Evolutionary conservation across 805 yeast genomes (phyloP), one percentile per base, ranked within the genome.

Genomic region (Lipomyces orientalis): DNA sequence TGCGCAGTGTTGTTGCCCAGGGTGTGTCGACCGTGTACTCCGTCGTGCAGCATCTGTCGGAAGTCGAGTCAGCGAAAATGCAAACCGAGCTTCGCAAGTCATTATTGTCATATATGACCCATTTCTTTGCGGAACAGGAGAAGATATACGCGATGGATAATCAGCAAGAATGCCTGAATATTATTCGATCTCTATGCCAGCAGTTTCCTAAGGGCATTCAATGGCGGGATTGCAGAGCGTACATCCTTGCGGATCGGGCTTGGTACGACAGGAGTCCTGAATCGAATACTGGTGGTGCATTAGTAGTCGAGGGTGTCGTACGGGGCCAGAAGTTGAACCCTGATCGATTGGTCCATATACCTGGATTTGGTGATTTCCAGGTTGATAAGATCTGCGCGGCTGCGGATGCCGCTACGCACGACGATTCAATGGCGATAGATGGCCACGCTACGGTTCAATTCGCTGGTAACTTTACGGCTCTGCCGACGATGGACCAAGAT

Each of bases 201-300:
- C 90, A 88, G 79, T 86, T 88, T 74, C 99, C 99, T 34, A 88
- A 88, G 75, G 86, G 91, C 0, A 82, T 96, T 58, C 86, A 86
- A 31, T 95, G 99, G 98, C 88, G 98, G 80, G 98, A 94, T 73
- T 80, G 88, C n/a, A 84, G 99, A 76, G 94, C 97, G 7, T 95
- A 93, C 80, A 62, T 95, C 62, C 84, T 95, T 9, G 93, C 96
- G 1, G 96, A 93, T 72, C 75, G 79, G 3, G 82, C 90, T 0
- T 72, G 77, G 29, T 85, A 85, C 82, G 77, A 80, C 19, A 71
- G 74, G 55, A 82, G 81, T 7, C 75, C 80, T 35, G 62, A 66
- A 9, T 10, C 31, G 12, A 51, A 54, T 33, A 35, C 46, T 9
- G 66, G 65, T n/a, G 65, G 67, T 4, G n/a, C 60, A 31, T 58